Conservation (phyloP, 768 basidiomycete species). For the Pleurotus ostreatus region DNA sequence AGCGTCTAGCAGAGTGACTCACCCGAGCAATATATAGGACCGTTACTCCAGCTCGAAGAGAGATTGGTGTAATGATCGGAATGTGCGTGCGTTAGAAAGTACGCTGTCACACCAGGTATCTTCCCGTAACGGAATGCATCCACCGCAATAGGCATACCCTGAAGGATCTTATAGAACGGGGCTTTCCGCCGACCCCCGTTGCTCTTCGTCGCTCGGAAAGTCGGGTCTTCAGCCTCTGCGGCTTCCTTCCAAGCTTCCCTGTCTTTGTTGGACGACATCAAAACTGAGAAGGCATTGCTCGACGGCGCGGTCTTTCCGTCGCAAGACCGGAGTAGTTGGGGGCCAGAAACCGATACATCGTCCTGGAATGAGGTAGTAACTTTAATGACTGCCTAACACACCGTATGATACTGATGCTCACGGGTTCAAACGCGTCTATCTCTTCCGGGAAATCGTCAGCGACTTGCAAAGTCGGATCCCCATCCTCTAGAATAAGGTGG, state of each 20-base stretch:
- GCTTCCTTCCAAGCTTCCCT: constrained; percentile 85
- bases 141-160: constrained; percentile 97
- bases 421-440: neutral
- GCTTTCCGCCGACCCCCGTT: constrained; percentile 64
- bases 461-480: constrained; percentile 18
- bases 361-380: too few species aligned
- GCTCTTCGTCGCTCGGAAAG: constrained; percentile 39
- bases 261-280: constrained; percentile 88
- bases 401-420: neutral
- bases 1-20: neutral
- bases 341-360: neutral
- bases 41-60: constrained; percentile 81
- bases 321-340: constrained; percentile 14
- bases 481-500: constrained; percentile 13
- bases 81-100: constrained; percentile 75
- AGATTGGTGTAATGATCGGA: constrained; percentile 76
- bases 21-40: constrained; percentile 91
- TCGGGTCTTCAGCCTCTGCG: constrained; percentile 43
- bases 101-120: constrained; percentile 86
- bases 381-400: too few species aligned
- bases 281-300: constrained; percentile 62
- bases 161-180: constrained; percentile 93
- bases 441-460: neutral
- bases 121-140: constrained; percentile 95
- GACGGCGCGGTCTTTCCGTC: constrained; percentile 15